Base-by-base conservation (phyloP, 257 asterid species). In the Orobanche coerulescens region DNA sequence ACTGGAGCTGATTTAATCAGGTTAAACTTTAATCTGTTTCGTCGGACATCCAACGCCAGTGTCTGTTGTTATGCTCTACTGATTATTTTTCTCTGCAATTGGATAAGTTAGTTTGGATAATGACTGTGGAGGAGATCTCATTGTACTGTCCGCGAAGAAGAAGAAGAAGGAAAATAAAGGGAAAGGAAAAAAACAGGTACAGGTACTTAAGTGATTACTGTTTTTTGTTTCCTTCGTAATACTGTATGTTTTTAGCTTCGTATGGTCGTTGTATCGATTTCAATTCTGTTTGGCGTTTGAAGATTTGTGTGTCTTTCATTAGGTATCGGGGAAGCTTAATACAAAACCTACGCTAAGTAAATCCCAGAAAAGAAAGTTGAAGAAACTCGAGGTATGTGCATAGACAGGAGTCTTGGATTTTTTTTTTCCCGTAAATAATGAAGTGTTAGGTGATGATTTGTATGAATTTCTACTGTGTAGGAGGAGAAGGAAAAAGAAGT, bases 401-500 rank as follows among this genome's bases (percentile, higher is more conserved):
- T 44, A 0, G 24, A 4, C 52, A 46, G 52, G 11, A 46, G 4
- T 25, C 11, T 6, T 25, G 12, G 28, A 19, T 6, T 20, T 47
- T 47, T 39, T 10, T 18, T 34, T 33, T 48, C 34, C 0, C 31
- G 7, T 8, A 25, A 12, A 22, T 55, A 15, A 11, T 57, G 39
- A 51, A 56, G 68, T 22, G 2, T 68, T 51, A 30, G 44, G 15
- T 15, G 57, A 62, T 50, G 67, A 40, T 33, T 67, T 36, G 52
- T 61, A 24, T 59, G 44, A 6, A 15, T 63, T 65, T 69, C 4
- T 74, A 15, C 19, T 31, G 28, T 78, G 47, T 65, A 85, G 97
- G 97, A 88, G 85, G 95, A 88, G 79, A 86, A 92, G 71, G 82
- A 81, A 60, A 83, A 82, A 76, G 91, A 86, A 67, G 4, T 42